phyloP scores from a whole-genome alignment of 345 rosid genomes.

The Atalantia buxifolia region DNA sequence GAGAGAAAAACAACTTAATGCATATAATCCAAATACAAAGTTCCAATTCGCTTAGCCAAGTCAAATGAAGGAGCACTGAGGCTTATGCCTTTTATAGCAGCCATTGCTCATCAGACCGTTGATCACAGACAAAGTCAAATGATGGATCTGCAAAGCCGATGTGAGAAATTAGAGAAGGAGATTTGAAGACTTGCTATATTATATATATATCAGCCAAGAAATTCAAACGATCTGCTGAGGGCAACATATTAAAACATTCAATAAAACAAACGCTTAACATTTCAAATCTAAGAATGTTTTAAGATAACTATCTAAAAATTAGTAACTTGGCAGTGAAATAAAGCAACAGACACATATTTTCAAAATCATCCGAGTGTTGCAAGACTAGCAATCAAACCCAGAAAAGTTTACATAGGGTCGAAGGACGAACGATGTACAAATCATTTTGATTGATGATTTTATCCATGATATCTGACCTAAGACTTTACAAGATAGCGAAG shows the following conservation, averaged over 20 bases:
- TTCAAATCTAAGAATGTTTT: background rate
- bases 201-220: too few species aligned
- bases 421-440: background rate
- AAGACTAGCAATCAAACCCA: background rate
- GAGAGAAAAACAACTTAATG: background rate
- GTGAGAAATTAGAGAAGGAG: background rate
- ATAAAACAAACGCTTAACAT: background rate
- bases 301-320: background rate
- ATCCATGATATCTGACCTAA: background rate
- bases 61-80: background rate
- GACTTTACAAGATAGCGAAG: background rate
- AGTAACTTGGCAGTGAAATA: background rate
- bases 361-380: background rate
- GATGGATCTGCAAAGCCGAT: background rate
- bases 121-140: background rate
- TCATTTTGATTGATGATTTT: background rate
- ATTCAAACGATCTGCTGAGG: background rate
- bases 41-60: constrained; percentile 2
- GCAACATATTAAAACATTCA: background rate
- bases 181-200: background rate
- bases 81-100: background rate
- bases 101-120: background rate
- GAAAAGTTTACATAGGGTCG: background rate
- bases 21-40: background rate
- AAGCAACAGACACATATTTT: background rate